Base-by-base conservation (phyloP, 331 rosid genomes). In the Malus hybrid region DNA sequence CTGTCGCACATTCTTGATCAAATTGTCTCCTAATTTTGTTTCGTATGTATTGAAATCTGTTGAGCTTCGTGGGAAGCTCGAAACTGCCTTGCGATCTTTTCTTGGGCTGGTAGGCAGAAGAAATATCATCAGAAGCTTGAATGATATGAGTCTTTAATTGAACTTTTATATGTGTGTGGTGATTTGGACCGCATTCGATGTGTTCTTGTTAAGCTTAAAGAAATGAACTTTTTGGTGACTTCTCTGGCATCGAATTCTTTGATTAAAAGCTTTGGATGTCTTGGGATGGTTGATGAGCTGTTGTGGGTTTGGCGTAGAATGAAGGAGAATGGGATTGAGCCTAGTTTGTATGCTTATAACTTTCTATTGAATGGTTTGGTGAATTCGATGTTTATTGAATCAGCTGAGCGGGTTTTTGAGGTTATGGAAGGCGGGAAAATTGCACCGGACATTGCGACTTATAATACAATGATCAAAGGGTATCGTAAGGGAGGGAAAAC, bases 271-370 rank as follows among this genome's bases (percentile, higher is more conserved):
- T 85, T 88, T 48, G 93, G 96, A 12, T 60, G 81, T 60, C 81
- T 80, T 62, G 96, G 93, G 9, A 74, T 91, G 80, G 86, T 94
- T 59, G 91, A 90, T 75, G 98, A 91, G 71, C 73, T 91, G 82
- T 76, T 94, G 63, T 91, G 93, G 90, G 93, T 91, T n/a, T 90
- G 96, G 91, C 85, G 95, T 19, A 80, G 79, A 54, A 87, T 91
- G 97, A 90, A 83, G 52, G 88, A 90, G 70, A 81, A 84, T 70
- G 85, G 87, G 64, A 85, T 92, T 20, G 88, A 81, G 5, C 96
- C 95, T 6, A 75, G 83, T 55, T 78, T 94, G 81, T 83, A 77
- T 46, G 73, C 82, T 2, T 83, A 74, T 69, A 94, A 94, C 52
- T 92, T 88, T 36, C 80, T 91, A 75, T 68, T 94, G 71, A 92